Evolutionary conservation across 768 basidiomycete species (phyloP).

Genomic region (Paxillus ammoniavirescens): DNA sequence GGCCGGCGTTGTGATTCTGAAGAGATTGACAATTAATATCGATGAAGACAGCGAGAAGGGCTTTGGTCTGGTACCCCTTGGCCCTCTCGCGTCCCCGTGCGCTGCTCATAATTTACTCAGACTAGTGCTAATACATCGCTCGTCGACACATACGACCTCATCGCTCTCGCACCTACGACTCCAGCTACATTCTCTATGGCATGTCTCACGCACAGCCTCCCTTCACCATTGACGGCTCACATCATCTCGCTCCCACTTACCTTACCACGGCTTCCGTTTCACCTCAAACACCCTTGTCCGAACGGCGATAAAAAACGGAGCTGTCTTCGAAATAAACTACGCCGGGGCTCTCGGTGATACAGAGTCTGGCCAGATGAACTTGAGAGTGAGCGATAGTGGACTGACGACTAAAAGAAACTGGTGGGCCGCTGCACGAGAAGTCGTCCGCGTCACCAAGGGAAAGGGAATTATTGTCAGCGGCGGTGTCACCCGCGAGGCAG

Average conservation of each 20-base stretch:
- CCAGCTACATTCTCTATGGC: conserved; percentile 71
- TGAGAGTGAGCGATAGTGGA: conserved; percentile 53
- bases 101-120: conserved; percentile 35
- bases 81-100: background rate
- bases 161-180: conserved; percentile 75
- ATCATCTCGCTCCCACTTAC: conserved; percentile 80
- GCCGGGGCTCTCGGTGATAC: conserved; percentile 68
- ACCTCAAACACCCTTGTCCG: conserved; percentile 82
- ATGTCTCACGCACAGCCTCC: conserved; percentile 75
- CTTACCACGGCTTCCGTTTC: conserved; percentile 72
- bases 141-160: conserved; percentile 69
- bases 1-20: conserved; percentile 62
- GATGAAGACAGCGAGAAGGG: conserved; percentile 87
- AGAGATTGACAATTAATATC: conserved; percentile 75
- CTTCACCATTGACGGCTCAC: conserved; percentile 75
- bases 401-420: conserved; percentile 68
- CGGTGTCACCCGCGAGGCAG: conserved; percentile 57
- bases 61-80: conserved; percentile 62
- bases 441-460: conserved; percentile 78
- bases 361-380: conserved; percentile 43
- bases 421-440: conserved; percentile 80
- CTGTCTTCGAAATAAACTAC: conserved; percentile 80
- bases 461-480: conserved; percentile 73
- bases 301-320: conserved; percentile 78
- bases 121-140: conserved; percentile 65